Evolutionary conservation across 2,329 filamentous ascomycete genomes (phyloP), one percentile per base, ranked within the genome.

Genomic region (Trichoderma harzianum): DNA sequence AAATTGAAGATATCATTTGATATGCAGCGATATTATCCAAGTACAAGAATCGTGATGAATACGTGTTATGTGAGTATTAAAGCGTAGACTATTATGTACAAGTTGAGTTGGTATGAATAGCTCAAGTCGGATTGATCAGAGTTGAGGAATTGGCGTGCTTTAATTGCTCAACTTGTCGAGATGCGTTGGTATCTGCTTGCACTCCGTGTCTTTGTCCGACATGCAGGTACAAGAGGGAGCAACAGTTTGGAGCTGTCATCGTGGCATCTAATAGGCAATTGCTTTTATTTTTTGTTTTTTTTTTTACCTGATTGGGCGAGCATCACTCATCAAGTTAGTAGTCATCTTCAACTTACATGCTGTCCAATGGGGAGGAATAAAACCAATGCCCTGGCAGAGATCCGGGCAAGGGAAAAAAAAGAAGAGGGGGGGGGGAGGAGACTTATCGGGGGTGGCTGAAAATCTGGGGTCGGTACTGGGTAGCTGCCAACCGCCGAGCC

Each of bases 1-100:
- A 34, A 62, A 53, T 69, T 69, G 67, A 67, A 24, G 64, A 58
- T 62, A 61, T 69, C 55, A 34, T 62, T 69, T 53, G 63, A 71
- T 61, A 47, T 60, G 24, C 30, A 60, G 2, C 51, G 28, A 24
- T 68, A 53, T 34, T 61, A 71, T 36, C 7, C 34, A 47, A 51
- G 21, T 32, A 70, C 47, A 8, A 24, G 6, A 1, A 18, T 7
- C 30, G 11, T 10, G 61, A 30, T 16, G 1, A 64, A 16, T n/a
- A 32, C 2, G 21, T 36, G 30, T 12, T 16, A 36, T 55, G 47
- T 7, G 24, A 34, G 7, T 39, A 32, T 60, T 18, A 53, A 0
- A 14, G 12, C 11, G 53, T n/a, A 30, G 11, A 53, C 18, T 53
- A 11, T 18, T 57, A 16, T 57, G 14, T 57, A 18, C 10, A 57